phyloP scores from a whole-genome alignment of 1,139 yeast species.

The Scheffersomyces parashehatae region DNA sequence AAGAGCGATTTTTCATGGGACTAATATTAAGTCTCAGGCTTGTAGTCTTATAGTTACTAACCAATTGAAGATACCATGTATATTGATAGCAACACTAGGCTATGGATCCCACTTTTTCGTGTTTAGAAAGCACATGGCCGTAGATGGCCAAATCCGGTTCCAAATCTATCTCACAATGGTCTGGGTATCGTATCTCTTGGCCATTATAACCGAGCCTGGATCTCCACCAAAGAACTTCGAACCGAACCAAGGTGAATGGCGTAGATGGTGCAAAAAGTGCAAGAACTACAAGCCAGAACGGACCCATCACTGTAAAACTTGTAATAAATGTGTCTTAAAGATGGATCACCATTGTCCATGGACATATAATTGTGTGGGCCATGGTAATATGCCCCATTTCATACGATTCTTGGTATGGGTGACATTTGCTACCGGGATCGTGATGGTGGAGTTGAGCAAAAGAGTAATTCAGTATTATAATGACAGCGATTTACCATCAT shows the following conservation, averaged over 20 bases:
- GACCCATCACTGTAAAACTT: constrained; percentile 74
- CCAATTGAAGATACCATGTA: constrained; percentile 59
- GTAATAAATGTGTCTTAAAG: constrained; percentile 61
- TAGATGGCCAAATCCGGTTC: constrained; percentile 45
- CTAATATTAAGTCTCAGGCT: neutral
- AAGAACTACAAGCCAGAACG: constrained; percentile 69
- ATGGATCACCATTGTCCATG: constrained; percentile 92
- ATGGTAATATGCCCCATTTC: constrained; percentile 78
- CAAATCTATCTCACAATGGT: constrained; percentile 53
- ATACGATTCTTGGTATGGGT: constrained; percentile 76
- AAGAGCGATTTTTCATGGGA: too few relatives aligned
- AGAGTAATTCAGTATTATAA: constrained; percentile 51
- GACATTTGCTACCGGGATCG: constrained; percentile 52
- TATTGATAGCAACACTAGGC: constrained; percentile 62
- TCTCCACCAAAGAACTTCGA: constrained; percentile 46
- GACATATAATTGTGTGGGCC: constrained; percentile 86
- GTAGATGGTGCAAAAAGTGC: constrained; percentile 68
- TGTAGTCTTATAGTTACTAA: constrained; percentile 1
- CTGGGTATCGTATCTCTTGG: constrained; percentile 71
- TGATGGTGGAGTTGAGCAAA: constrained; percentile 41
- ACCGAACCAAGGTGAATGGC: constrained; percentile 46
- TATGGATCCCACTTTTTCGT: constrained; percentile 65
- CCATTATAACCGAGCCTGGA: constrained; percentile 62
- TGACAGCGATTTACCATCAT: constrained; percentile 58
- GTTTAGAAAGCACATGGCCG: constrained; percentile 44